Evolutionary conservation across 2,329 filamentous ascomycete genomes (phyloP).

Genomic region (Neoscytalidium dimidiatum): DNA sequence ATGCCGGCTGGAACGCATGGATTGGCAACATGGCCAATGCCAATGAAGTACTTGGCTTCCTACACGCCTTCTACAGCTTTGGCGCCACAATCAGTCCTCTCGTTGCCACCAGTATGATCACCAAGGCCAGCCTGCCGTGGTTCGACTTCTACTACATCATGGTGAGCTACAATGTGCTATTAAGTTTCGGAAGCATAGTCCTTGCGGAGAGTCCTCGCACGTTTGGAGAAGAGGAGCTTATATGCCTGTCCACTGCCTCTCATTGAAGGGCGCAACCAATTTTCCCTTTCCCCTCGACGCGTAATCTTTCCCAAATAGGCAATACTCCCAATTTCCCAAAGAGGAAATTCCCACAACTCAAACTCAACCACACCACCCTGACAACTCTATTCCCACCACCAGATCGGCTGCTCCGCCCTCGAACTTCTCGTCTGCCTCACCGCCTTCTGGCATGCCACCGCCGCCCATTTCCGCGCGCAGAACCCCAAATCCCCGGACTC

Average conservation of each 20-base stretch:
- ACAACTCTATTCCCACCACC: not conserved
- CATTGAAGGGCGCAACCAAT: no score
- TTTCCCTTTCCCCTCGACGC: no score
- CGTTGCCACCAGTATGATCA: constrained; percentile 72
- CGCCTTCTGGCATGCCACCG: constrained; percentile 67
- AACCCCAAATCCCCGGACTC: constrained; percentile 46
- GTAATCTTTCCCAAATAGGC: not conserved
- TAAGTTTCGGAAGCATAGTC: not conserved
- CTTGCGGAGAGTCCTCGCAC: no score
- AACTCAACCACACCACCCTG: not conserved
- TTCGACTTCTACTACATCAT: constrained; percentile 77
- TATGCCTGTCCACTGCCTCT: no score
- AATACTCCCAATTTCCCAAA: not conserved
- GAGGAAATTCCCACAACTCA: not conserved
- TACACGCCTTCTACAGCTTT: constrained; percentile 72
- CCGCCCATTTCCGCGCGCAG: constrained; percentile 56
- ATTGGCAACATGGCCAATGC: constrained; percentile 72
- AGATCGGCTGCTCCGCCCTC: constrained; percentile 57
- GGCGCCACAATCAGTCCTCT: constrained; percentile 71
- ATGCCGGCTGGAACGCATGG: constrained; percentile 63
- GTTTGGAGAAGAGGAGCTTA: no score
- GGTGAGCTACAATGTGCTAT: constrained; percentile 46
- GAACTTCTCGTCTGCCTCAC: constrained; percentile 55
- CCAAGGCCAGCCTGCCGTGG: constrained; percentile 64
- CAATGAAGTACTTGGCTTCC: constrained; percentile 72